These are phyloP conservation scores for Furcasterigmium sp. DNA, from an alignment of 2,329 filamentous ascomycete species.

Conservation along the genomic window DNA sequence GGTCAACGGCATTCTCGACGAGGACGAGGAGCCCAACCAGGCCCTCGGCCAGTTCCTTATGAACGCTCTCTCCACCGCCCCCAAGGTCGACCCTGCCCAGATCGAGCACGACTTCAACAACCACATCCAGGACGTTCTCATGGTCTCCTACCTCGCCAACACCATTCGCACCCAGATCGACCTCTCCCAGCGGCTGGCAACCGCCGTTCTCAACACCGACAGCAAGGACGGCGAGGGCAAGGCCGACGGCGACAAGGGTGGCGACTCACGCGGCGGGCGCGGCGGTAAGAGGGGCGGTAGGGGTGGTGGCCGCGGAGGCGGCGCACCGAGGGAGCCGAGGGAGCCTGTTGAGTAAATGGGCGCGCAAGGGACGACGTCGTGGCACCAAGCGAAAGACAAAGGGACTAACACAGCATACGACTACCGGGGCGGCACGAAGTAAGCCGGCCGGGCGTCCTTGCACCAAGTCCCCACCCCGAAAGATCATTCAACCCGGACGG, in stretches of 20 bases:
- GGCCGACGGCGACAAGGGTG: slow-evolving; percentile 36
- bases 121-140: slow-evolving; percentile 97
- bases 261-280: slow-evolving; percentile 29
- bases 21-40: slow-evolving; percentile 86
- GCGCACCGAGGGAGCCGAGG: slow-evolving; percentile 38
- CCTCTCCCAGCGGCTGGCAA: slow-evolving; percentile 89
- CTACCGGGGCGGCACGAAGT: too few species aligned
- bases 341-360: slow-evolving; percentile 30
- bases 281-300: slow-evolving; percentile 45
- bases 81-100: slow-evolving; percentile 85
- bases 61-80: slow-evolving; percentile 86
- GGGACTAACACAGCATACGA: too few species aligned
- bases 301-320: slow-evolving; percentile 44
- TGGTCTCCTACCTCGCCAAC: slow-evolving; percentile 97
- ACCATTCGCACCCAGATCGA: slow-evolving; percentile 99
- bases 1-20: slow-evolving; percentile 89
- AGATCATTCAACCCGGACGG: too few species aligned
- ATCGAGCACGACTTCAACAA: slow-evolving; percentile 99
- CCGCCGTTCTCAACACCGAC: slow-evolving; percentile 57
- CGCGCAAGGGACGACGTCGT: too few species aligned
- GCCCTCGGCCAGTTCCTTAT: slow-evolving; percentile 92
- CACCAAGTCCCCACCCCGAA: too few species aligned
- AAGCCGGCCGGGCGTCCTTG: too few species aligned
- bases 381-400: too few species aligned
- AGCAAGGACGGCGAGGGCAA: slow-evolving; percentile 45